Base-by-base conservation (phyloP, 2,329 filamentous ascomycete genomes). In the Blastomyces emzantsi region DNA sequence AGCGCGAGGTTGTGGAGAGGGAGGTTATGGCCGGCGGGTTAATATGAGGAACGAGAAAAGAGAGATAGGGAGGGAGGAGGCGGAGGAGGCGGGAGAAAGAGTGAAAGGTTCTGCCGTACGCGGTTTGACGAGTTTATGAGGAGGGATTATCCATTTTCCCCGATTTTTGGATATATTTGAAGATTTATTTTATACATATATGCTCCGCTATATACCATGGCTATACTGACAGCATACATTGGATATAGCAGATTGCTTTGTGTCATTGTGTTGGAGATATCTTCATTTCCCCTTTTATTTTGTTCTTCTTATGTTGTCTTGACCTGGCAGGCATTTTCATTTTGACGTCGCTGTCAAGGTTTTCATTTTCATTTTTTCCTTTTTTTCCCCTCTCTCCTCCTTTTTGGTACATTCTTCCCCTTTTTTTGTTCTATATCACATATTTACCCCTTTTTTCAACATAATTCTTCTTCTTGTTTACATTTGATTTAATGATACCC, bases 1-100 rank as follows among this genome's bases (percentile, higher is more conserved):
- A 72, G 64, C 63, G 69, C 41, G 73, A 75, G 68, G 63, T 76
- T 19, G 66, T 75, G 52, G 69, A 72, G 61, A 69, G 71, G 19
- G 72, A 73, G 63, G 66, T 70, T 61, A 66, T 73, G 65, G 68
- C 65, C 41, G 66, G 67, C 43, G 68, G 67, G 8, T 64, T 68
- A 33, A 73, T 73, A 59, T 73, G 63, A 71, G 22, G 52, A 36
- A 36, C 7, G 8, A 9, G 8, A 11, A 36, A 36, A 36, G 33
- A 36, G 33, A 30, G 2, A 30, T 30, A 22, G 3, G 3, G 7
- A 47, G 9, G 3, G 9, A 51, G 25, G 7, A 11, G 25, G 22
- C 25, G 2, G 7, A 2, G 8, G 19, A 49, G n/a, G n/a, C 5
- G 22, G 9, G 47, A 25, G 9, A 51, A 51, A 9, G n/a, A 47